These are phyloP conservation scores for Nevesoporus exiguus DNA, from an alignment of 768 basidiomycete genomes.

Conservation along the genomic window DNA sequence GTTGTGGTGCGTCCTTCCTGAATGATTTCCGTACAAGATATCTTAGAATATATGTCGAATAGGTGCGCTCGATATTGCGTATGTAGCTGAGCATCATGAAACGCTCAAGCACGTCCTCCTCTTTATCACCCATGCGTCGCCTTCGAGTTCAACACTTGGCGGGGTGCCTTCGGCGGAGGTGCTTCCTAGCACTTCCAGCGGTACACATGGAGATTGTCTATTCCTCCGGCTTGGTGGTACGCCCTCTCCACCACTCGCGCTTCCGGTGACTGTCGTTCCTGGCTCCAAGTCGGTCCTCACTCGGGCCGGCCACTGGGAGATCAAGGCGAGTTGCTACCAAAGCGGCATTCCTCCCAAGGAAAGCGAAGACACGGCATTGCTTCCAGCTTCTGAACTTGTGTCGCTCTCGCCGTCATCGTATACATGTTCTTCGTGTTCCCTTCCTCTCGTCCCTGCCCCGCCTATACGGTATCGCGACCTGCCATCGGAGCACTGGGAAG, in stretches of 20 bases:
- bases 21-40: neutral
- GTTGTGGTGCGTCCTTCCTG: constrained; percentile 15
- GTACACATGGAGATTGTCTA: constrained; percentile 48
- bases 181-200: constrained; percentile 42
- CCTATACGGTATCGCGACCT: constrained; percentile 71
- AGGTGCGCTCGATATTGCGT: constrained; percentile 42
- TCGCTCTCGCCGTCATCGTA: constrained; percentile 58
- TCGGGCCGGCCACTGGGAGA: constrained; percentile 61
- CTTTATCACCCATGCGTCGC: constrained; percentile 47
- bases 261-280: constrained; percentile 53
- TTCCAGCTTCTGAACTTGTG: constrained; percentile 67
- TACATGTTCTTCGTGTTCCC: constrained; percentile 75
- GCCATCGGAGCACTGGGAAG: constrained; percentile 96
- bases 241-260: constrained; percentile 53
- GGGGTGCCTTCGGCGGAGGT: constrained; percentile 60
- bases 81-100: constrained; percentile 80
- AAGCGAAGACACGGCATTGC: constrained; percentile 41
- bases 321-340: constrained; percentile 52
- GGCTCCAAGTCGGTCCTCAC: constrained; percentile 60
- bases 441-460: constrained; percentile 58
- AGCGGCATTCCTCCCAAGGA: constrained; percentile 16
- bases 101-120: constrained; percentile 77
- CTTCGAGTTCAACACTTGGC: constrained; percentile 31
- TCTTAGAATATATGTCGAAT: neutral
- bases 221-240: constrained; percentile 58